These are phyloP conservation scores for Ramaria sp. DNA, from an alignment of 768 basidiomycete genomes.

Conservation along the genomic window DNA sequence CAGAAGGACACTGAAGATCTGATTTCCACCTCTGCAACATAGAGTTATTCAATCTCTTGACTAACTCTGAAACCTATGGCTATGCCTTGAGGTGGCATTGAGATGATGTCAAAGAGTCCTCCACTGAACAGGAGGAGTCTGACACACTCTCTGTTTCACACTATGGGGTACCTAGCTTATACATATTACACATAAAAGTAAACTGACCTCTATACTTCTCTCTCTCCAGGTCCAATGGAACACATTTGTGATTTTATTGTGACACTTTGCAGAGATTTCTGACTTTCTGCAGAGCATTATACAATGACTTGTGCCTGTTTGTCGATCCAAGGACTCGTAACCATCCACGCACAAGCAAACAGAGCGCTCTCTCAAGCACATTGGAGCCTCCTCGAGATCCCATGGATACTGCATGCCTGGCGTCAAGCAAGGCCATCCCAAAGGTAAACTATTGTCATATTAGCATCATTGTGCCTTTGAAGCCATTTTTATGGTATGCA, in stretches of 20 bases:
- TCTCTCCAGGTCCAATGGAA: constrained; percentile 64
- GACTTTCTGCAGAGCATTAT: constrained; percentile 41
- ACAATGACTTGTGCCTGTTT: constrained; percentile 57
- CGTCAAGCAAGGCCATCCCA: constrained; percentile 38
- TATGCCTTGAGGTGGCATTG: constrained; percentile 76
- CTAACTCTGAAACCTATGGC: constrained; percentile 51
- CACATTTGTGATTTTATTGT: constrained; percentile 35
- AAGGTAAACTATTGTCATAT: constrained; percentile 29
- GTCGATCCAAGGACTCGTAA: constrained; percentile 63
- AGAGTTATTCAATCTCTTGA: constrained; percentile 71
- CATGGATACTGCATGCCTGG: constrained; percentile 65
- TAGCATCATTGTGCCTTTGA: too few relatives aligned
- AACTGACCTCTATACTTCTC: background rate
- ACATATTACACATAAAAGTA: background rate
- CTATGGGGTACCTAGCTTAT: constrained; percentile 37
- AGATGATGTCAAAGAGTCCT: constrained; percentile 56
- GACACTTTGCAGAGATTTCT: background rate
- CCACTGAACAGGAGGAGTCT: constrained; percentile 47
- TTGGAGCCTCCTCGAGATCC: constrained; percentile 44
- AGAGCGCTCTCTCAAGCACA: constrained; percentile 44
- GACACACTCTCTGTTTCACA: constrained; percentile 47
- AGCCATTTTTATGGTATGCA: background rate
- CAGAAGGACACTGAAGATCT: background rate
- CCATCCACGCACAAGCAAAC: constrained; percentile 40
- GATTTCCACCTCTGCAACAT: background rate